Base-by-base conservation (phyloP, 2,329 filamentous ascomycete species). In the Hypoxylon sp. region DNA sequence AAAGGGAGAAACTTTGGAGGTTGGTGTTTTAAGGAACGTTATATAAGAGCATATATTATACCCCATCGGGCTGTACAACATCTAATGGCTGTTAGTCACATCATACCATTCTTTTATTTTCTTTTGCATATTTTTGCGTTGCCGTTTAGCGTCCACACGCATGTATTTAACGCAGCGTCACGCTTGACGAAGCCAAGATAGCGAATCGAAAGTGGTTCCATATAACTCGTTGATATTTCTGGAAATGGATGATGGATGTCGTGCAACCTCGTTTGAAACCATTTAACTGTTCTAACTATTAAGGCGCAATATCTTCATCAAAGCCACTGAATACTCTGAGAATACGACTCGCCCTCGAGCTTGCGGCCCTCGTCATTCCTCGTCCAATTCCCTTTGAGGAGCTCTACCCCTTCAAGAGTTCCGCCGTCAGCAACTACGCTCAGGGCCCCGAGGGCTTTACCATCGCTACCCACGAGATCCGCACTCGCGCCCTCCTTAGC, bases 401-500 rank as follows among this genome's bases (percentile, higher is more conserved):
- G 65, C 2, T 79, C 77, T 17, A 76, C 78, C 4, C 81, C 81
- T 42, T 77, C 77, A 21, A 86, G 65, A 3, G 42, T 8, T 70
- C 82, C 77, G 0, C 82, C 82, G 65, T 82, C 76, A 1, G 74
- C 68, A 6, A 75, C 81, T 8, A 85, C 76, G 53, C 77, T 78
- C 58, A 87, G 73, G 17, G 75, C 74, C 0, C 81, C 84, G n/a
- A 83, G 50, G 4, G 69, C 70, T 17, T 79, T 79, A 1, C 85
- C 84, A 2, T 83, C 77, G 1, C 73, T 79, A 67, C 84, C 80
- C 1, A 86, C 79, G 2, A 87, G 61, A 0, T 77, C 76, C 0
- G 82, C 76, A 66, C 75, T 82, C 1, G 83, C 80, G 0, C 84
- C 84, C 21, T 80, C 73, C 2, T 66, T 73, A 3, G 75, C 79